A percentile compares a stretch with the other conserved stretches of the same genome.
Conservation (phyloP, 768 basidiomycete species). For the Bullera alba region DNA sequence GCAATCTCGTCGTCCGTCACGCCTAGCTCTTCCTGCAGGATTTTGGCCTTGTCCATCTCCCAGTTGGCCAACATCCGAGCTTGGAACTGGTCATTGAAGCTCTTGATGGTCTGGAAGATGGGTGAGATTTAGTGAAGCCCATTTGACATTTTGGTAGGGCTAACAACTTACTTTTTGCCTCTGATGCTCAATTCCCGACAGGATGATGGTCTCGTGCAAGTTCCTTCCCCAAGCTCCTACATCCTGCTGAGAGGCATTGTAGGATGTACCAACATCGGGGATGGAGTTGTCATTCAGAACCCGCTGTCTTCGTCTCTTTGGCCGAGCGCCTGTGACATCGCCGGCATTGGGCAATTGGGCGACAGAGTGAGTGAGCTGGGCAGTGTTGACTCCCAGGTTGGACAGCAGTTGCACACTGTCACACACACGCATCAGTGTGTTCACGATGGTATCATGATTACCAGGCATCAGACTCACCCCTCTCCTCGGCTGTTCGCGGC, state of each 20-base stretch:
- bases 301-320: background rate
- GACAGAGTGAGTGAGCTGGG: conserved; percentile 75
- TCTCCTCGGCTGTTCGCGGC: conserved; percentile 20
- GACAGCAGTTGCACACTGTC: too few relatives aligned
- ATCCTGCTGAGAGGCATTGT: conserved; percentile 20
- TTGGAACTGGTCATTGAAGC: conserved; percentile 36
- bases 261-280: conserved; percentile 15
- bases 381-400: conserved; percentile 85
- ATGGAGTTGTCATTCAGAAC: conserved; percentile 4
- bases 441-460: conserved; percentile 6
- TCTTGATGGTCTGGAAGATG: conserved; percentile 25
- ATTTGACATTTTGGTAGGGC: background rate
- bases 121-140: background rate
- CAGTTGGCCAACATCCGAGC: conserved; percentile 35
- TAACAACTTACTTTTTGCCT: conserved; percentile 24
- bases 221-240: conserved; percentile 36
- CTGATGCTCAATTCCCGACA: conserved; percentile 36
- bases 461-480: conserved; percentile 15
- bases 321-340: background rate
- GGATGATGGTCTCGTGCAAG: conserved; percentile 40
- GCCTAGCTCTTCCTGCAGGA: conserved; percentile 38
- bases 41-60: conserved; percentile 32
- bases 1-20: conserved; percentile 38
- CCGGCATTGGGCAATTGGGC: conserved; percentile 24
- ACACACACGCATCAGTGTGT: too few relatives aligned